Percentiles rank a stretch among this genome's conserved stretches.
These are phyloP conservation scores for Neurospora hispaniola DNA, from an alignment of 495 filamentous ascomycete genomes.

Conservation along the genomic window DNA sequence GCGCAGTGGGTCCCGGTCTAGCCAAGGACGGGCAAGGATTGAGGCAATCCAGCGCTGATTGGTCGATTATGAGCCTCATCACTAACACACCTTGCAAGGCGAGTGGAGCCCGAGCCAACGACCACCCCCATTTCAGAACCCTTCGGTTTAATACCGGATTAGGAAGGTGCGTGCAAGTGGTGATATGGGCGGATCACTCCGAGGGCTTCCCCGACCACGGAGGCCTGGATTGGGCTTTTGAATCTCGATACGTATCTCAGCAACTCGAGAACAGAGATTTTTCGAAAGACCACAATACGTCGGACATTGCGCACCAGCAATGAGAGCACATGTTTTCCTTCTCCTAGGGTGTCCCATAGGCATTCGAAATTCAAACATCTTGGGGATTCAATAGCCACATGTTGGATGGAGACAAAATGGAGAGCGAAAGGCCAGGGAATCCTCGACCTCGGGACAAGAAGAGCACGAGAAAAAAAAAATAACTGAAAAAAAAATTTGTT, in stretches of 20 bases:
- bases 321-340: neutral
- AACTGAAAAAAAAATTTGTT: no score
- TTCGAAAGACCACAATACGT: no score
- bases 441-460: neutral
- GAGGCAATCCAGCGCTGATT: neutral
- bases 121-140: neutral
- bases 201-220: no score
- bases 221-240: no score
- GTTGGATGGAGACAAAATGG: neutral
- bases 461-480: neutral
- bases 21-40: neutral
- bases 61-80: neutral
- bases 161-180: neutral
- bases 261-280: neutral
- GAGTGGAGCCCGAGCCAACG: neutral
- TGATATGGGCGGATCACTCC: no score
- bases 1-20: neutral
- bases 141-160: neutral
- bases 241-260: no score
- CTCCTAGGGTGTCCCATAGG: neutral
- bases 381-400: neutral
- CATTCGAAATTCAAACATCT: neutral
- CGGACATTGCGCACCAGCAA: no score
- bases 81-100: neutral
- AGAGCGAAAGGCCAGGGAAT: neutral